Base-by-base conservation (phyloP, 805 yeast species). In the Sugiyamaella americana region DNA sequence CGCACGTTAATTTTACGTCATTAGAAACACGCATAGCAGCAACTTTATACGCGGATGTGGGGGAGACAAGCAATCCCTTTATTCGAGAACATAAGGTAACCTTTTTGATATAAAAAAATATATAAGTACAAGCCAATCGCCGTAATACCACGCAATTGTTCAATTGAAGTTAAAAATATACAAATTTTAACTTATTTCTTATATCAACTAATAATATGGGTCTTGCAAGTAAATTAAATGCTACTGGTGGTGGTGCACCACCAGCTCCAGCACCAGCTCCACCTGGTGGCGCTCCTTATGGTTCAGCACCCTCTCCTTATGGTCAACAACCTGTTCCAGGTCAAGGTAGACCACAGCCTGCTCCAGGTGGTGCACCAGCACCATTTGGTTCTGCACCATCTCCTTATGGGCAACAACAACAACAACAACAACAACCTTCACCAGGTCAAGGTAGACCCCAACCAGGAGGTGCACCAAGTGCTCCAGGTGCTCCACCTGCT, bases 181-280 rank as follows among this genome's bases (percentile, higher is more conserved):
- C 13, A 13, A 13, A 17, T 23, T 40, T 22, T 3, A 17, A 17
- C 23, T 23, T 11, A 11, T 21, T 17, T 20, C 34, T 30, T 18
- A 23, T 24, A 11, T 20, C 10, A 10, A 17, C 19, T 44, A 4
- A 40, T 6, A 22, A 17, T 13, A 59, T 59, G 63, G 63, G 63
- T 36, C 53, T 59, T 21, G 63, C 63, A 5, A 56, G 60, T 40
- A 59, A 59, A 51, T 46, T 59, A 23, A 52, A 51, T 8, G 54
- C 61, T 24, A 48, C 54, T 24, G 48, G 48, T 20, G 51, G 51
- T 17, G 41, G 21, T 24, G 24, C 37, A 3, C 29, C 44, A 4
- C 43, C 21, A 24, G 24, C 37, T n/a, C 34, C 21, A 10, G 39
- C 44, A 10, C 8, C 20, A 16, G 20, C 10, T 35, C 20, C 17